Percentiles rank a stretch among this genome's conserved stretches.
These are phyloP conservation scores for Tetrahymena thermophila DNA, from an alignment of 73 alveolate species.

Conservation along the genomic window DNA sequence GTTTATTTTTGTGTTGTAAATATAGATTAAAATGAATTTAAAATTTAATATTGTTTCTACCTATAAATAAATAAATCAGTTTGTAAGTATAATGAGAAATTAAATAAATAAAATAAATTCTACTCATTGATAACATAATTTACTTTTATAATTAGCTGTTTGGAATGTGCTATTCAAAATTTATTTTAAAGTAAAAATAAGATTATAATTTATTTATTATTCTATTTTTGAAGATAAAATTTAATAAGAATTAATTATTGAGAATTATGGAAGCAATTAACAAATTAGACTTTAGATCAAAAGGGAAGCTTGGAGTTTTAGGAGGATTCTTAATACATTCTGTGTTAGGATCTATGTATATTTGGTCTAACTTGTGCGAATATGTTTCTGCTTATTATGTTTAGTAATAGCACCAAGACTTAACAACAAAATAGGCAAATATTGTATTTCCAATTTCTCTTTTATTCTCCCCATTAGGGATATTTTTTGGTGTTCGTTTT, in stretches of 20 bases:
- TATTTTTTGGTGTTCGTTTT: constrained; percentile 43
- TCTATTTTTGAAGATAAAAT: neutral
- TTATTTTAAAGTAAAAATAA: neutral
- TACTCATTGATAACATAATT: no score
- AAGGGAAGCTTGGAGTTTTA: neutral
- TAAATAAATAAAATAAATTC: no score
- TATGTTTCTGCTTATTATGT: constrained; percentile 10
- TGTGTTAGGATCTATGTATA: constrained; percentile 37
- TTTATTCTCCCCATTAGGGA: constrained; percentile 27
- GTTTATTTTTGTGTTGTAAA: neutral
- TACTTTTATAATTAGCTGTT: no score
- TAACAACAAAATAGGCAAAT: neutral
- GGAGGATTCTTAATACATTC: constrained; percentile 24
- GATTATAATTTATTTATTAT: no score
- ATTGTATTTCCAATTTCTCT: neutral
- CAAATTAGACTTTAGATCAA: neutral
- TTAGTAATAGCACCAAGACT: neutral
- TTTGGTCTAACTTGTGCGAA: constrained; percentile 56
- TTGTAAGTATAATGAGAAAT: no score
- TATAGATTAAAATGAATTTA: neutral
- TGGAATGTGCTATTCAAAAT: neutral
- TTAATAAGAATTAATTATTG: neutral
- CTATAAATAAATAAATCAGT: no score
- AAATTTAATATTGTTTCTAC: no score
- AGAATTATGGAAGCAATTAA: neutral